These are phyloP conservation scores for Drechslera avenae DNA, from an alignment of 2,329 filamentous ascomycete genomes.

Conservation along the genomic window DNA sequence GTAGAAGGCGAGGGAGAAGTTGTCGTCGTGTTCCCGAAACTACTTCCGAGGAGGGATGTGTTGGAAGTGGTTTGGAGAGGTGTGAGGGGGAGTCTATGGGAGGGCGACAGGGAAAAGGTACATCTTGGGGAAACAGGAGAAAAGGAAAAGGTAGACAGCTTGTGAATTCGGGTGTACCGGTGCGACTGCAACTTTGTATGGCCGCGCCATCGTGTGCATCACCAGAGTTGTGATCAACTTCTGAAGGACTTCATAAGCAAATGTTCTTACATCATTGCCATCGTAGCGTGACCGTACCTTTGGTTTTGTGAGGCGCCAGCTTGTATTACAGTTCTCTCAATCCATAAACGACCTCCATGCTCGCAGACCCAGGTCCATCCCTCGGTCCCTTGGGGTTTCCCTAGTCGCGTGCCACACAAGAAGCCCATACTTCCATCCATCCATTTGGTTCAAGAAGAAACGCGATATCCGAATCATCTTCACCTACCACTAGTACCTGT, in stretches of 20 bases:
- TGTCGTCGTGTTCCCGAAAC: conserved; percentile 89
- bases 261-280: not conserved
- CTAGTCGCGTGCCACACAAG: too few species aligned
- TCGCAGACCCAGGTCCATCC: too few species aligned
- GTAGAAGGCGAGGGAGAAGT: conserved; percentile 87
- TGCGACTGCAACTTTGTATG: not conserved
- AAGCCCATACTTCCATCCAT: too few species aligned
- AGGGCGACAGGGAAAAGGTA: conserved; percentile 46
- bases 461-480: too few species aligned
- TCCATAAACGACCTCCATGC: not conserved
- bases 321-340: not conserved
- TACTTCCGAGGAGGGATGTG: conserved; percentile 75
- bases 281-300: not conserved
- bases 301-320: not conserved
- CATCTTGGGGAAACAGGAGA: not conserved
- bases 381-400: too few species aligned
- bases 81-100: conserved; percentile 79
- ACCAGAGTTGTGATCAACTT: not conserved
- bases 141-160: not conserved
- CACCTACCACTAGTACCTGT: conserved; percentile 62
- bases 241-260: conserved; percentile 13
- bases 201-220: not conserved
- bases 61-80: conserved; percentile 92
- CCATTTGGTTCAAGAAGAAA: too few species aligned
- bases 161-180: too few species aligned